Conservation (phyloP, 192 early-diverging fungal genomes). For the Gamsiella multidivaricata region DNA sequence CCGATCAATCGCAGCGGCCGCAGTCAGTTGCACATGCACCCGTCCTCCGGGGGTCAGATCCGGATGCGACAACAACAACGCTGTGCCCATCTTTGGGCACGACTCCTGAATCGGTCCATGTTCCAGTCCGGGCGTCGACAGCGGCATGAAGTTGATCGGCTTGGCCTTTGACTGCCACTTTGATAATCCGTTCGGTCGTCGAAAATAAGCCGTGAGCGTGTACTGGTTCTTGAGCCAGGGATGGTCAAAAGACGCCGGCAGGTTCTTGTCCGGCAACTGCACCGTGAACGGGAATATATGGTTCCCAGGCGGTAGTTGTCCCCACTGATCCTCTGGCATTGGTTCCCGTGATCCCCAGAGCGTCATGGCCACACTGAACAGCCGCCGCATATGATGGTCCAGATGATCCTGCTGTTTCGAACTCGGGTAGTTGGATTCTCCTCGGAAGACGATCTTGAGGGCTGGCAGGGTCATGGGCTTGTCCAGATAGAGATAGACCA, state of each 20-base stretch:
- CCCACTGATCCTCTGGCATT: conserved; percentile 50
- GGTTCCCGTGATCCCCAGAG: conserved; percentile 50
- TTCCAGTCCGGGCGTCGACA: conserved; percentile 44
- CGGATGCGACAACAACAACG: conserved; percentile 34
- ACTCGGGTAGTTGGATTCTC: conserved; percentile 50
- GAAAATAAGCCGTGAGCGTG: conserved; percentile 45
- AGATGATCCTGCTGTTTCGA: conserved; percentile 53
- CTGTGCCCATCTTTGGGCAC: conserved; percentile 52
- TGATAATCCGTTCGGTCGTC: conserved; percentile 51
- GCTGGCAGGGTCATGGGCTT: conserved; percentile 51
- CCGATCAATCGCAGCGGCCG: conserved; percentile 47
- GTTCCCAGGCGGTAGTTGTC: conserved; percentile 35
- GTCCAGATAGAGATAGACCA: conserved; percentile 52
- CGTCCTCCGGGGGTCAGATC: conserved; percentile 44
- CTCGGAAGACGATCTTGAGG: conserved; percentile 53
- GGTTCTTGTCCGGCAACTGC: conserved; percentile 50
- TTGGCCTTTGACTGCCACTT: conserved; percentile 56
- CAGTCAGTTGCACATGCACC: conserved; percentile 46
- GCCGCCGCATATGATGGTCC: conserved; percentile 44
- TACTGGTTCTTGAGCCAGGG: conserved; percentile 57
- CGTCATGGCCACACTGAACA: conserved; percentile 52
- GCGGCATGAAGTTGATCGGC: conserved; percentile 49
- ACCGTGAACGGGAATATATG: conserved; percentile 55
- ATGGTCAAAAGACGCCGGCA: conserved; percentile 54
- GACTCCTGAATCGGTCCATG: conserved; percentile 53